Conservation (phyloP, 768 basidiomycete genomes). For the Lactarius quietus region DNA sequence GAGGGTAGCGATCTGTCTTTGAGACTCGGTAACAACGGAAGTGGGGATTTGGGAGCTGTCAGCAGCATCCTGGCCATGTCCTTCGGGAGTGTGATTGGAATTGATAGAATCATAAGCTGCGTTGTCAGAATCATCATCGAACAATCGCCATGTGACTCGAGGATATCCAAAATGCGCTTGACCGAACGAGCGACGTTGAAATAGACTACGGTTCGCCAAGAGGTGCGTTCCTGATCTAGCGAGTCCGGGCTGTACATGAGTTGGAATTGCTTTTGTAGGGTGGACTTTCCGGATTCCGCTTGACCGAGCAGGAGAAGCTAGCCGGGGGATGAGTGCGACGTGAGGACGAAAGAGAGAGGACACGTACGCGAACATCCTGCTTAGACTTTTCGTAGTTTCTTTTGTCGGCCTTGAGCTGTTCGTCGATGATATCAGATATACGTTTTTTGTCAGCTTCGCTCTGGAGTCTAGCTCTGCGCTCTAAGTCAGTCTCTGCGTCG, state of each 20-base stretch:
- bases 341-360: not conserved
- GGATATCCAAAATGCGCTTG: constrained; percentile 35
- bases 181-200: constrained; percentile 60
- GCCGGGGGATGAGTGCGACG: constrained; percentile 22
- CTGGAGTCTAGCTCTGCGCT: constrained; percentile 57
- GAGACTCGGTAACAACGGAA: constrained; percentile 14
- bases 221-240: constrained; percentile 65
- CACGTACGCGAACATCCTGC: constrained; percentile 67
- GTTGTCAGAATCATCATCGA: constrained; percentile 17
- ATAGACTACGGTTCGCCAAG: constrained; percentile 78
- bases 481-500: constrained; percentile 56
- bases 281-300: constrained; percentile 76
- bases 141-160: constrained; percentile 31
- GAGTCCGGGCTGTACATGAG: constrained; percentile 74
- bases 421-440: constrained; percentile 78
- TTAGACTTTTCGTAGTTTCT: constrained; percentile 61
- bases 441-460: constrained; percentile 72
- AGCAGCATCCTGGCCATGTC: not conserved
- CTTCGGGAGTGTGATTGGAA: constrained; percentile 14
- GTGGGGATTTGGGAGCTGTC: constrained; percentile 2
- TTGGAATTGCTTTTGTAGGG: constrained; percentile 75
- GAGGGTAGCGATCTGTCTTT: constrained; percentile 34
- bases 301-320: constrained; percentile 74
- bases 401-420: constrained; percentile 67
- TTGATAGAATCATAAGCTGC: constrained; percentile 6